Conservation (phyloP, 441 rosid genomes). For the Dalechampia spathulata region DNA sequence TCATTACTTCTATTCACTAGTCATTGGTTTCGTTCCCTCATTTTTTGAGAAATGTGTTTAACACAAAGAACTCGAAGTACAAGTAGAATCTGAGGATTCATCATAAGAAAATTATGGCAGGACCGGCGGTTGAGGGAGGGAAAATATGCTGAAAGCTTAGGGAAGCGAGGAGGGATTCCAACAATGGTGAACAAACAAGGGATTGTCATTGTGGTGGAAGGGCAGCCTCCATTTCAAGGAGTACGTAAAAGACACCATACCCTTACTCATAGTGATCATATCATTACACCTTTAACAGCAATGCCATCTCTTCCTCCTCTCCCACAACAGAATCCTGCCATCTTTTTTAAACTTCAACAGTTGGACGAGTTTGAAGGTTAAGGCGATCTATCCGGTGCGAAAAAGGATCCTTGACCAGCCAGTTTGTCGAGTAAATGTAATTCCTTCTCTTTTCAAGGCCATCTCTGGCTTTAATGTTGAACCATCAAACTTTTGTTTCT, state of each 20-base stretch:
- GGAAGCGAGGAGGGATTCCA: conserved; percentile 33
- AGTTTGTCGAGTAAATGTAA: too few relatives aligned
- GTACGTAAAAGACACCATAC: conserved; percentile 78
- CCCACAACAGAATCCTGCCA: conserved; percentile 32
- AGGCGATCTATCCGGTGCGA: too few relatives aligned
- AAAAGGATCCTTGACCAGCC: too few relatives aligned
- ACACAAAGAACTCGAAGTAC: too few relatives aligned
- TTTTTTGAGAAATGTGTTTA: too few relatives aligned
- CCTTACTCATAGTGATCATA: conserved; percentile 38
- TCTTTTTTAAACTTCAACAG: conserved; percentile 54
- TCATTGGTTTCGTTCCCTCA: too few relatives aligned
- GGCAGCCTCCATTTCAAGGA: conserved; percentile 32
- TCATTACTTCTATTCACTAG: too few relatives aligned
- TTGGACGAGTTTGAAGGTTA: conserved; percentile 41
- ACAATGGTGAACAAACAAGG: conserved; percentile 24
- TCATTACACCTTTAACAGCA: conserved; percentile 23
- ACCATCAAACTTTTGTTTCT: too few relatives aligned
- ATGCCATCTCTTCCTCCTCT: conserved; percentile 31
- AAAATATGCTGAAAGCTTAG: conserved; percentile 23
- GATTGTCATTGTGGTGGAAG: conserved; percentile 18
- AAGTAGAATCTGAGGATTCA: too few relatives aligned
- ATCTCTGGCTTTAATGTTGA: too few relatives aligned
- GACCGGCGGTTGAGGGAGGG: conserved; percentile 25
- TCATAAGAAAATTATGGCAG: too few relatives aligned
- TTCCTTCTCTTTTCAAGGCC: too few relatives aligned